Percentiles rank a stretch among this genome's conserved stretches.
Conservation (phyloP, 1,284 basidiomycete species). For the Moesziomyces parantarcticus region DNA sequence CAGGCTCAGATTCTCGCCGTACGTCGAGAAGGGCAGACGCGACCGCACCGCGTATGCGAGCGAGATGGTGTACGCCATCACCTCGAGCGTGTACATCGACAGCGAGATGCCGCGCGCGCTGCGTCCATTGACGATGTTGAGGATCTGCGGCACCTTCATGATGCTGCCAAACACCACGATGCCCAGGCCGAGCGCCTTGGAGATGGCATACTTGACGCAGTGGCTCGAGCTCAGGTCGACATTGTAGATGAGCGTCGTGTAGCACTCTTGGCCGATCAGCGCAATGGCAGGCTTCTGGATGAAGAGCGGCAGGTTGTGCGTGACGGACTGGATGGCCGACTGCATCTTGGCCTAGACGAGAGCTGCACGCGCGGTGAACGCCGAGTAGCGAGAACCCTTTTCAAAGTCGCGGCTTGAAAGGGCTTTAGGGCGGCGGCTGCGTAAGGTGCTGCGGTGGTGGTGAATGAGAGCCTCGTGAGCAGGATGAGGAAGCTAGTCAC, state of each 20-base stretch:
- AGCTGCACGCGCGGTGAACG: no score
- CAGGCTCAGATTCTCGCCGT: slow-evolving; percentile 73
- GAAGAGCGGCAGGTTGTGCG: slow-evolving; percentile 78
- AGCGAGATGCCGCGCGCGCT: slow-evolving; percentile 85
- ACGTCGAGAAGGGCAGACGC: slow-evolving; percentile 90
- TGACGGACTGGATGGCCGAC: slow-evolving; percentile 69
- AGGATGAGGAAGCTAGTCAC: no score
- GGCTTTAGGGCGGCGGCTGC: no score
- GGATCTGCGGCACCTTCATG: slow-evolving; percentile 91
- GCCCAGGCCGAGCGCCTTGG: slow-evolving; percentile 89
- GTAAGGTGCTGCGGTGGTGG: no score
- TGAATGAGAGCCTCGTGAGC: no score
- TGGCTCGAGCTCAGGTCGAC: slow-evolving; percentile 82
- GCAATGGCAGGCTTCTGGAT: slow-evolving; percentile 81
- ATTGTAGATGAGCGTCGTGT: slow-evolving; percentile 87
- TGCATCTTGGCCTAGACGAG: slow-evolving; percentile 62
- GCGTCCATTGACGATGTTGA: slow-evolving; percentile 72
- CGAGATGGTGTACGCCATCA: slow-evolving; percentile 84
- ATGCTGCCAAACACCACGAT: slow-evolving; percentile 93
- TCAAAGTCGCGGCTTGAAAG: no score
- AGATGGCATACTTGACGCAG: slow-evolving; percentile 90
- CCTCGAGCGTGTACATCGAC: slow-evolving; percentile 73
- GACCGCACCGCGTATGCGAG: slow-evolving; percentile 83
- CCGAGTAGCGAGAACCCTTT: no score
- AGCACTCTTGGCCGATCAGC: slow-evolving; percentile 85